A percentile compares a stretch with the other conserved stretches of the same genome.
Conservation (phyloP, 2,329 filamentous ascomycete genomes). For the Colletotrichum echinochloae region DNA sequence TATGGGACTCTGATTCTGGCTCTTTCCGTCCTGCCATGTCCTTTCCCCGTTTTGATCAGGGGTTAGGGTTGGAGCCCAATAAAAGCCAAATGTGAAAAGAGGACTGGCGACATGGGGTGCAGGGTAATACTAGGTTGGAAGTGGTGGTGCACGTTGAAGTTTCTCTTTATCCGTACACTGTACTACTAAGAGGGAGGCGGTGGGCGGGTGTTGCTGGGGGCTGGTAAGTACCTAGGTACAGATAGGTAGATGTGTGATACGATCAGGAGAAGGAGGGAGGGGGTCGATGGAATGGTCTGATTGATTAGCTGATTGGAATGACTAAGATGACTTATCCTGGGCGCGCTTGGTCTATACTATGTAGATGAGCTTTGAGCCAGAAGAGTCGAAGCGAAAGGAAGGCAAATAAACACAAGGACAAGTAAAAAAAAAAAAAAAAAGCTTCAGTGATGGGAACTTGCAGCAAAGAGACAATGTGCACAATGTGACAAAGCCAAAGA, state of each 20-base stretch:
- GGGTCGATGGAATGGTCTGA: conserved; percentile 9
- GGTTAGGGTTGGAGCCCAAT: conserved; percentile 17
- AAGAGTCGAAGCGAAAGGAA: not conserved
- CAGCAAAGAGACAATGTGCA: not conserved
- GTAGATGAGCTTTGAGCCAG: not conserved
- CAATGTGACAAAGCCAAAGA: too few species aligned
- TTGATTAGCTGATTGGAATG: conserved; percentile 10
- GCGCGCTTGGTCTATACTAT: not conserved
- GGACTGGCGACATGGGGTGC: conserved; percentile 26
- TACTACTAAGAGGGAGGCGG: conserved; percentile 18
- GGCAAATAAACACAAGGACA: not conserved
- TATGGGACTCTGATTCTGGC: conserved; percentile 24
- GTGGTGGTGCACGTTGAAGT: conserved; percentile 2
- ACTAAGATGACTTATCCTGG: not conserved
- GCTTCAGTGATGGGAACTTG: not conserved
- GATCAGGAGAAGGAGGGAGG: conserved; percentile 10
- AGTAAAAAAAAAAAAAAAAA: not conserved
- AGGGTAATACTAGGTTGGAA: not conserved
- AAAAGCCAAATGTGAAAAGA: conserved; percentile 30
- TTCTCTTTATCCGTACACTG: too few species aligned
- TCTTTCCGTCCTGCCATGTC: conserved; percentile 37
- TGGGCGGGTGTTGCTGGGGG: conserved; percentile 18
- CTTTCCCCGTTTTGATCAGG: conserved; percentile 35
- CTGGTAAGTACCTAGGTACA: too few species aligned
- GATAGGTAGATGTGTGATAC: not conserved